Base-by-base conservation (phyloP, 164 flowering plant species). In the Dillenia suffruticosa region DNA sequence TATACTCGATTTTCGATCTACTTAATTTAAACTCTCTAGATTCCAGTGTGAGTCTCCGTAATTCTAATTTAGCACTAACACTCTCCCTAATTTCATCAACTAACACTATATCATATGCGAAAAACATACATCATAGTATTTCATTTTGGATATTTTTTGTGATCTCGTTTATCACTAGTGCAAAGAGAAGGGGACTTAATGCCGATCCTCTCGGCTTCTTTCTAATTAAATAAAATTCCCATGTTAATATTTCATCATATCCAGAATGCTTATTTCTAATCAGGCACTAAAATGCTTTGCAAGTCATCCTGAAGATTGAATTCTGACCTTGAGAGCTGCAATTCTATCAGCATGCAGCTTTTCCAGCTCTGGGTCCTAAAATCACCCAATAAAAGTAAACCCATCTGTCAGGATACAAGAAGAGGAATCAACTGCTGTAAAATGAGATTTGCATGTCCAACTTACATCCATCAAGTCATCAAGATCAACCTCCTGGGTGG, bases 171-270 rank as follows among this genome's bases (percentile, higher is more conserved):
- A n/a, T n/a, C n/a, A n/a, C n/a, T n/a, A n/a, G n/a, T n/a, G n/a
- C n/a, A n/a, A n/a, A n/a, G n/a, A n/a, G n/a, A n/a, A n/a, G n/a
- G n/a, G n/a, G n/a, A n/a, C n/a, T n/a, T n/a, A n/a, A n/a, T n/a
- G n/a, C n/a, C n/a, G n/a, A n/a, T n/a, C n/a, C n/a, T 94, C 84
- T 94, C 98, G 59, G 84, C 95, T 80, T 89, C 96, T 82, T 77
- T 87, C 97, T 94, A 64, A 58, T 57, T 56, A n/a, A 16, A 45
- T 45, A 44, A 24, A 2, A 13, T 50, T 46, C 5, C 11, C 16
- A 9, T 13, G 48, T 10, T 10, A 40, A 50, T 9, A 57, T 32
- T 32, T 32, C 40, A 32, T 5, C 40, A 32, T 32, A 32, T 32
- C 40, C 40, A 4, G 40, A 32, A 32, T 32, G 40, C 40, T 32